These are phyloP conservation scores for Talaromyces marneffei DNA, from an alignment of 2,329 filamentous ascomycete species.

Conservation along the genomic window DNA sequence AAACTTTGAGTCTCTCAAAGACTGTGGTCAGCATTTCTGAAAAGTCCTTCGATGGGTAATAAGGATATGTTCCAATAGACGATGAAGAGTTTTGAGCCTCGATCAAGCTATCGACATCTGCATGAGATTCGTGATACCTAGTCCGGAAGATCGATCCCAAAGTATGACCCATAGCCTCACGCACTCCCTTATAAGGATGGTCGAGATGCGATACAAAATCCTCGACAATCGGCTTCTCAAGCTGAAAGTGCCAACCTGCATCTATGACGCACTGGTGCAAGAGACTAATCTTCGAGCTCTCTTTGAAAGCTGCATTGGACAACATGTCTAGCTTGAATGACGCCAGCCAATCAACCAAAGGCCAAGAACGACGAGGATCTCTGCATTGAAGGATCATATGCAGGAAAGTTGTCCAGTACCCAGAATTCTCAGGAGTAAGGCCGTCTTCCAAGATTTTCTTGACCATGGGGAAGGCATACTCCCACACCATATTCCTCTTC, in stretches of 20 bases:
- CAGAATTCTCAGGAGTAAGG: conserved; percentile 85
- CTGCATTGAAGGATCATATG: conserved; percentile 83
- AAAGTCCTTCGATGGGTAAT: conserved; percentile 71
- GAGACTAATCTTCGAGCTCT: conserved; percentile 90
- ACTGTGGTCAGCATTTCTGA: conserved; percentile 64
- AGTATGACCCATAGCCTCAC: conserved; percentile 87
- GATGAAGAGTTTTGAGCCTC: conserved; percentile 72
- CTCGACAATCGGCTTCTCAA: conserved; percentile 78
- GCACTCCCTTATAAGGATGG: conserved; percentile 95
- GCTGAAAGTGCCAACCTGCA: conserved; percentile 91
- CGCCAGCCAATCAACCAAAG: conserved; percentile 74
- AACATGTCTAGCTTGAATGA: conserved; percentile 87
- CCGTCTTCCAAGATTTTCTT: conserved; percentile 83
- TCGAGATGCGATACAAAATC: conserved; percentile 89
- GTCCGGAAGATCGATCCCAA: conserved; percentile 85
- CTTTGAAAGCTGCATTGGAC: conserved; percentile 97
- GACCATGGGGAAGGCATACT: conserved; percentile 83
- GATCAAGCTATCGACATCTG: conserved; percentile 68
- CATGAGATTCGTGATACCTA: conserved; percentile 89
- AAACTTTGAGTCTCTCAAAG: conserved; percentile 74
- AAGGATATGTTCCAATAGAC: conserved; percentile 78
- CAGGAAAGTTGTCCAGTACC: conserved; percentile 92
- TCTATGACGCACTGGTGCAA: conserved; percentile 83
- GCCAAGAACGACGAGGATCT: conserved; percentile 80
- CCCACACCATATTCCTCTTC: conserved; percentile 73